phyloP scores from a whole-genome alignment of 305 asterid species.

The Nicotiana rustica region DNA sequence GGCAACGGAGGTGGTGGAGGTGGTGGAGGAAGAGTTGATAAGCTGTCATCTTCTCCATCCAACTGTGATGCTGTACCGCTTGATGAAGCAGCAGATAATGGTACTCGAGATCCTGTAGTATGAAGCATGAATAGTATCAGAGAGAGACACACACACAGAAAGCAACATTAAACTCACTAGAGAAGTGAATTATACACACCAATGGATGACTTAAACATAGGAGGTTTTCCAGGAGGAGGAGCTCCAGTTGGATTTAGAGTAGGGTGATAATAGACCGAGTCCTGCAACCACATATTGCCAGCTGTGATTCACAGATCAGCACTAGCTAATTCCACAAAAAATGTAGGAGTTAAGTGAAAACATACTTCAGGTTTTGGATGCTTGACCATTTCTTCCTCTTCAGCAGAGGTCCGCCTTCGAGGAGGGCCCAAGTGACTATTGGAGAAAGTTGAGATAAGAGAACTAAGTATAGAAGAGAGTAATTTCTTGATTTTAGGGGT shows the following conservation, averaged over 20 bases:
- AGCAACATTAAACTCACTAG: neutral
- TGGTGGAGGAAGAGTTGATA: slow-evolving; percentile 61
- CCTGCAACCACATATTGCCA: slow-evolving; percentile 62
- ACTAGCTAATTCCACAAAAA: neutral
- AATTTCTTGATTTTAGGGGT: neutral
- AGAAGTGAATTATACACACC: slow-evolving; percentile 52
- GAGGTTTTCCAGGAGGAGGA: slow-evolving; percentile 99
- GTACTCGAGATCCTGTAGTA: slow-evolving; percentile 87
- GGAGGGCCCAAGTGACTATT: slow-evolving; percentile 97
- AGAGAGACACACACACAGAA: neutral
- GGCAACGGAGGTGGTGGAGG: slow-evolving; percentile 62
- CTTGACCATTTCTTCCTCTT: slow-evolving; percentile 90
- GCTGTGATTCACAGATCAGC: slow-evolving; percentile 29
- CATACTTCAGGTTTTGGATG: slow-evolving; percentile 90
- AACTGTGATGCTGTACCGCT: slow-evolving; percentile 69
- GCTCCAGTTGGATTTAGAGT: slow-evolving; percentile 99
- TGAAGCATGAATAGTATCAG: slow-evolving; percentile 34
- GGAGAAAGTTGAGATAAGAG: slow-evolving; percentile 40
- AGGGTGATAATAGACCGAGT: slow-evolving; percentile 98
- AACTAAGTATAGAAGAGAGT: neutral
- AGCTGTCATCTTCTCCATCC: slow-evolving; percentile 65
- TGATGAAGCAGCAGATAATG: slow-evolving; percentile 73
- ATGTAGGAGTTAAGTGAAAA: slow-evolving; percentile 36
- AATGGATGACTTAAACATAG: slow-evolving; percentile 94
- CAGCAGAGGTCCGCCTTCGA: slow-evolving; percentile 75